These are phyloP conservation scores for Sporopachydermia cereana DNA, from an alignment of 1,139 yeast species.

Conservation along the genomic window DNA sequence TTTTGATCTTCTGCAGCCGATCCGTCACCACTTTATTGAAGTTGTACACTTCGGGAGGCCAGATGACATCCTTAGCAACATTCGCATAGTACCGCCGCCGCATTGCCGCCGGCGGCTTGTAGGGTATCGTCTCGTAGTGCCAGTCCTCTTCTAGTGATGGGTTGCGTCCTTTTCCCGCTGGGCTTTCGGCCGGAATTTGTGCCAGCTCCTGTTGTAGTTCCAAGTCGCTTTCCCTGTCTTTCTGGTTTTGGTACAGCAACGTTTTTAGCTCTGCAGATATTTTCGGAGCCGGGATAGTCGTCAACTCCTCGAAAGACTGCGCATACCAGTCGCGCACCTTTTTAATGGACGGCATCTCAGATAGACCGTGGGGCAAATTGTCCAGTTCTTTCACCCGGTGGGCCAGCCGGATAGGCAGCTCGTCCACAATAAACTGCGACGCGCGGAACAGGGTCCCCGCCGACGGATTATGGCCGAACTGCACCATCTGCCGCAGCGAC, in stretches of 20 bases:
- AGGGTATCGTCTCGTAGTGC: neutral
- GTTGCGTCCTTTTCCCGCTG: neutral
- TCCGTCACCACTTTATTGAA: slow-evolving; percentile 61
- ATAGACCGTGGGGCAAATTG: slow-evolving; percentile 63
- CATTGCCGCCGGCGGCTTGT: slow-evolving; percentile 7
- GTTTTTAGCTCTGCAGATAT: slow-evolving; percentile 19
- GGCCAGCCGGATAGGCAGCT: slow-evolving; percentile 78
- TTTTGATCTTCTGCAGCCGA: slow-evolving; percentile 58
- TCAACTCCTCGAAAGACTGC: slow-evolving; percentile 77
- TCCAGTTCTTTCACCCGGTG: slow-evolving; percentile 80
- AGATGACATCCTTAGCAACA: slow-evolving; percentile 38
- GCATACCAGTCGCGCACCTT: slow-evolving; percentile 86
- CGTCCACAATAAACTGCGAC: slow-evolving; percentile 76
- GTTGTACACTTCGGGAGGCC: slow-evolving; percentile 69
- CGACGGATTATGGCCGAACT: slow-evolving; percentile 68
- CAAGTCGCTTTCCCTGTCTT: slow-evolving; percentile 4
- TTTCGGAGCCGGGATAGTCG: slow-evolving; percentile 28
- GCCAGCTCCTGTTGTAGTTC: slow-evolving; percentile 1
- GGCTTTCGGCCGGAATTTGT: neutral
- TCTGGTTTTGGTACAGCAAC: slow-evolving; percentile 8
- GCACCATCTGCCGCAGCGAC: slow-evolving; percentile 83
- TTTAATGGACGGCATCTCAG: slow-evolving; percentile 60
- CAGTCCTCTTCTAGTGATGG: slow-evolving; percentile 5
- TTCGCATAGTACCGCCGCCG: slow-evolving; percentile 46
- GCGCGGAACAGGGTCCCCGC: slow-evolving; percentile 77